Conservation (phyloP, 768 basidiomycete genomes). For the Cystobasidium ongulense region DNA sequence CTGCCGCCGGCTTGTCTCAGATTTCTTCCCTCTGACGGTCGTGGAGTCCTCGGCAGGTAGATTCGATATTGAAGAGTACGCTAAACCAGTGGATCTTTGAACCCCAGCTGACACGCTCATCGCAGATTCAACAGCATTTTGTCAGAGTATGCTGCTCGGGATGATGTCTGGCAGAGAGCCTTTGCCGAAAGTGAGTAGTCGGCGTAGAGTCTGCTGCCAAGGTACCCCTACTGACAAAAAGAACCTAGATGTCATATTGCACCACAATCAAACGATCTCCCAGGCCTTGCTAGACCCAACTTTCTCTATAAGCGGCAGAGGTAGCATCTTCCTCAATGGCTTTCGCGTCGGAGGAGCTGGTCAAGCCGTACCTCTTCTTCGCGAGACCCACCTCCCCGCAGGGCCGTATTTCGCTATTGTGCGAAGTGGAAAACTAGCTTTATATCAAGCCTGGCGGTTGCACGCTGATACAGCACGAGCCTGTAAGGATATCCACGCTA, state of each 20-base stretch:
- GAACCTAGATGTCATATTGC: neutral
- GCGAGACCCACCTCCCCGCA: neutral
- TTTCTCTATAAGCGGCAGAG: neutral
- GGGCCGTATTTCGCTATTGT: slow-evolving; percentile 14
- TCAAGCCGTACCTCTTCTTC: neutral
- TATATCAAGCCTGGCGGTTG: slow-evolving; percentile 25
- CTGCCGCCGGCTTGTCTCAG: neutral
- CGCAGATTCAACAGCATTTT: neutral
- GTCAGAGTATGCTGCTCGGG: neutral
- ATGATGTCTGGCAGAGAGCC: neutral
- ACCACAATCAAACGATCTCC: neutral
- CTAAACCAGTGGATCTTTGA: too few relatives aligned
- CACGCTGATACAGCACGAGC: slow-evolving; percentile 12
- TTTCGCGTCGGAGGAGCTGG: neutral
- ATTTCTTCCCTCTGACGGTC: slow-evolving; percentile 17
- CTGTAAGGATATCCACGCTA: neutral
- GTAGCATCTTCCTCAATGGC: neutral
- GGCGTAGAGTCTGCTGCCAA: neutral
- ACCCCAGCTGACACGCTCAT: neutral
- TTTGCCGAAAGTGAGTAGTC: neutral
- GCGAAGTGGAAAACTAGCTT: neutral
- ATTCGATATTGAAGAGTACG: neutral
- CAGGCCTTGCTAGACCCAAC: neutral
- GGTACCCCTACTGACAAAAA: neutral
- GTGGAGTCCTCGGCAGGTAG: neutral